phyloP scores from a whole-genome alignment of 495 filamentous ascomycete species.

The Penicillium ochrochloron region DNA sequence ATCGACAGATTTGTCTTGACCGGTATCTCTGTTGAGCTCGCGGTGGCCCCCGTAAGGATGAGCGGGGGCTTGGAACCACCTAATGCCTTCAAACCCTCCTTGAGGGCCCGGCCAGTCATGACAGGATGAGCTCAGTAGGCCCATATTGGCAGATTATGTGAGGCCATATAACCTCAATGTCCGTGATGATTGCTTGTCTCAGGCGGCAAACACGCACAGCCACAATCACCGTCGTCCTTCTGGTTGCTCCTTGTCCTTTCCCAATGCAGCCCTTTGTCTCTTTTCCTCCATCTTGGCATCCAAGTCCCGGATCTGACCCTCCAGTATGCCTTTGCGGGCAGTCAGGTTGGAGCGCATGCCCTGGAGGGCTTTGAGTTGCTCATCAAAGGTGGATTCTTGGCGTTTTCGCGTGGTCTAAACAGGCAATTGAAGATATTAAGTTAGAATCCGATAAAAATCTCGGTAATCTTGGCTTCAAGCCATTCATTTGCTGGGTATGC shows the following conservation, averaged over 20 bases:
- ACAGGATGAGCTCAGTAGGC: not conserved
- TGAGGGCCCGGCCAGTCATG: not conserved
- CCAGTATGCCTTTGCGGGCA: constrained; percentile 55
- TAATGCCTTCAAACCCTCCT: not conserved
- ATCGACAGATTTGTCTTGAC: not conserved
- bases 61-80: not conserved
- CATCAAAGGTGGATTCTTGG: constrained; percentile 56
- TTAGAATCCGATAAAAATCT: not conserved
- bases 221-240: constrained; percentile 25
- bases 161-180: not conserved
- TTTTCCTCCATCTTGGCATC: constrained; percentile 50
- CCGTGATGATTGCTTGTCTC: not conserved
- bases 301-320: constrained; percentile 60
- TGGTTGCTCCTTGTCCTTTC: constrained; percentile 25
- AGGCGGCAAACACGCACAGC: not conserved
- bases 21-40: not conserved
- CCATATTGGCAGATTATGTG: not conserved
- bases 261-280: constrained; percentile 35
- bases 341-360: constrained; percentile 50
- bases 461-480: not conserved
- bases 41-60: not conserved
- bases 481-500: not conserved
- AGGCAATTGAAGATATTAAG: not conserved
- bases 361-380: constrained; percentile 58
- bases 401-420: constrained; percentile 44